Evolutionary conservation across 176 grass and related monocot genomes (phyloP), one percentile per base, ranked within the genome.

Genomic region (Miscanthus lutarioriparius): DNA sequence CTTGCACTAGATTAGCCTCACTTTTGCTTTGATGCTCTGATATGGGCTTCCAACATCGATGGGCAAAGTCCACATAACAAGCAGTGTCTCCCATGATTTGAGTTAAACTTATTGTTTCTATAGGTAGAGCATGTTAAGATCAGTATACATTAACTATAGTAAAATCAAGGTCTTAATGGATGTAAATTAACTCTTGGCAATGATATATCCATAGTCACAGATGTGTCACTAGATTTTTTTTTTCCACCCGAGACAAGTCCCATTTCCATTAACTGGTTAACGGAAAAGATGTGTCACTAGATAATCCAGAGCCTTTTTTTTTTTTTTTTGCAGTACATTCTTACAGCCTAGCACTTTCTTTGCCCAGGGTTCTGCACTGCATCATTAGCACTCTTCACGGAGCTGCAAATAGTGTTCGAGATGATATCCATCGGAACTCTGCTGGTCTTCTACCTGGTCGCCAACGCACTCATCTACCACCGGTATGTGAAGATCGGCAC

Each of bases 401-500:
- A 99, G 40, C 86, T 99, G 61, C 77, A 96, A 51, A 90, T 99
- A 49, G 85, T 99, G 54, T 94, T 99, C 39, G 84, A 96, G 72
- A 92, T 99, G 65, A 76, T 99, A 76, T 94, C 93, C 37, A 99
- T 99, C 56, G 93, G 93, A 80, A 99, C 96, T 20, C 91, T 99
- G 16, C 84, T 96, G 43, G 93, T 93, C 71, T 99, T 99, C 69
- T 99, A 99, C 88, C 84, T 99, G 84, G 96, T 99, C 26, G 88
- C 91, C 70, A 99, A 96, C 12, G 96, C 96, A 1, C 82, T 96
- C 39, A 87, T 99, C 79, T 99, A 96, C 81, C 88, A 91, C 65
- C 91, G 91, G 13, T 99, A 99, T n/a, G 91, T 80, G 38, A 79
- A 87, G 68, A 15, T 84, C 0, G 91, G 91, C 23, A 36, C 64